Evolutionary conservation across 1,284 basidiomycete species (phyloP), one percentile per base, ranked within the genome.

Genomic region (Cutaneotrichosporon curvatum): DNA sequence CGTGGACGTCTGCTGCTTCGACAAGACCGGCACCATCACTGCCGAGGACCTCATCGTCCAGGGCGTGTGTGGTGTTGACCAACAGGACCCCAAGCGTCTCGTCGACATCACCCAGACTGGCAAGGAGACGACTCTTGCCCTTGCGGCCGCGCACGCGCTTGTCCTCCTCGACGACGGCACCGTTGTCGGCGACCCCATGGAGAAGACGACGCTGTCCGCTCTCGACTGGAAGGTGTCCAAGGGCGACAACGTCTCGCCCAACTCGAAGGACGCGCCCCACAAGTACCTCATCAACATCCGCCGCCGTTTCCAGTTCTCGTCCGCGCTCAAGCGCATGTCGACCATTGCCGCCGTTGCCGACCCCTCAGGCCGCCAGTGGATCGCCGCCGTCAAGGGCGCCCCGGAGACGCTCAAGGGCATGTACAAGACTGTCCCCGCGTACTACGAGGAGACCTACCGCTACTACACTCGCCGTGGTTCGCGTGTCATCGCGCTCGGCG

Each of bases 101-200:
- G 77, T 90, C 8, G 76, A 86, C 40, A 84, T 97, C 40, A 84
- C 83, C 55, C 79, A 85, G 43, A 81, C 84, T 8, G 75, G 79
- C 2, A 78, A 80, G 40, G 82, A 90, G 55, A 96, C 94, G 0
- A 87, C 82, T 3, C 75, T 88, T 0, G 88, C 89, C 47, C 81
- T 99, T 12, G 94, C 94, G 36, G 83, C 89, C 7, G 92, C 95
- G 0, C 95, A 99, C 64, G 92, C 95, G 0, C 77, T 99, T 4
- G 94, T 98, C 18, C 78, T 88, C 43, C 78, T 99, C 32, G 91
- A 96, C 40, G 78, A 79, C 62, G 94, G 90, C 4, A 84, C 83
- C 1, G 77, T 95, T 31, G 92, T 98, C 30, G 95, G 94, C 14
- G 95, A 99, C 67, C 94, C 95, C 0, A 99, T 99, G 94, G 94